Base-by-base conservation (phyloP, 352 stramenopile species). In the Pythium chondricola region DNA sequence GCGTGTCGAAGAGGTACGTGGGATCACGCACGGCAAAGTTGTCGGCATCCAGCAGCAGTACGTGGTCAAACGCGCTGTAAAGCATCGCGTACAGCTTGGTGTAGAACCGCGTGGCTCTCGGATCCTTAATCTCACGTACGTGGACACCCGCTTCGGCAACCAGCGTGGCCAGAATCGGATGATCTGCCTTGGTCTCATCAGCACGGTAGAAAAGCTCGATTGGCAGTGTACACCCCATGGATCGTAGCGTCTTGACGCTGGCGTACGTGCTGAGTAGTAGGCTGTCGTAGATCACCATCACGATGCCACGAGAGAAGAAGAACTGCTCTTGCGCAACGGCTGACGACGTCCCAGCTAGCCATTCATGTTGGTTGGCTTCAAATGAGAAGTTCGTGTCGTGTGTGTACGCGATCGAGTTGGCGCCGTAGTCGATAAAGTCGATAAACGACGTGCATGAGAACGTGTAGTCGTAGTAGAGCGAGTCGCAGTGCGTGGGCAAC, bases 41-140 rank as follows among this genome's bases (percentile, higher is more conserved):
- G 56, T 92, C 81, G 7, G 75, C 61, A 45, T 92, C 81, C 10
- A 92, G 60, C 8, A 92, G 62, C 36, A 92, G 43, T 14, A 92
- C 61, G 20, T 79, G 44, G 37, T 92, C 74, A 43, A 92, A 92
- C 5, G 75, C 65, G 21, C 61, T 83, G 72, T 89, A 86, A 35
- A 78, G 85, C 7, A 87, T 52, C 0, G 77, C 80, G 53, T 88
- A 74, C 13, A 83, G 69, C 60, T 92, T 92, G 29, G 78, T 82
- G 49, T 83, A 84, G 48, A 76, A 92, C 27, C 44, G 55, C 17
- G 56, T 70, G 6, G 72, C 75, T 35, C 56, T 43, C 21, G 50
- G 22, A 52, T 89, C 74, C 17, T 59, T 43, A 42, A 91, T 81
- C 58, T 83, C 68, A 8, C 79, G 74, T 43, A 91, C 41, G 39